Conservation (phyloP, 257 asterid species). For the Solanum tacnaense region DNA sequence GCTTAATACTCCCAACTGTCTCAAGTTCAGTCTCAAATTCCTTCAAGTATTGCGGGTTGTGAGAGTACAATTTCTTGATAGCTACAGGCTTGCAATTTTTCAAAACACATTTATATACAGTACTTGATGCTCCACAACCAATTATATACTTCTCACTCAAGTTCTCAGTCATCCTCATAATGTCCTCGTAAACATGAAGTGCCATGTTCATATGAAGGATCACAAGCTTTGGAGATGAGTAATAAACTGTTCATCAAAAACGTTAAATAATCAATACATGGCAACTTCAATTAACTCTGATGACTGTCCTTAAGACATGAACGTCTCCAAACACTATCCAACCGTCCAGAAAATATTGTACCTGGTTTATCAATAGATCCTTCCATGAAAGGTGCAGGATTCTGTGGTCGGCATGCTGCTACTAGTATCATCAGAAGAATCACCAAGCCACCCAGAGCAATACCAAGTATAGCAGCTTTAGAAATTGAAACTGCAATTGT, state of each 20-base stretch:
- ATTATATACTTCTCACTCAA: conserved; percentile 74
- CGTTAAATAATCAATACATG: not conserved
- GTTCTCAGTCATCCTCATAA: conserved; percentile 94
- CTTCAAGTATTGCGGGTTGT: conserved; percentile 64
- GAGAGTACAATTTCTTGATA: conserved; percentile 73
- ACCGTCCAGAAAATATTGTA: not conserved
- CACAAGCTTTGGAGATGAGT: conserved; percentile 79
- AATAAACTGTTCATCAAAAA: conserved; percentile 30
- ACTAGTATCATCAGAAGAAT: conserved; percentile 72
- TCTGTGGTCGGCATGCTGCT: conserved; percentile 74
- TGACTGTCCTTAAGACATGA: not conserved
- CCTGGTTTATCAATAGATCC: conserved; percentile 83
- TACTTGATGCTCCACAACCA: conserved; percentile 91
- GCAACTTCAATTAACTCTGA: not conserved
- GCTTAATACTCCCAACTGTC: conserved; percentile 88
- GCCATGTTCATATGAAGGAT: conserved; percentile 98
- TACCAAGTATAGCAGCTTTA: conserved; percentile 94
- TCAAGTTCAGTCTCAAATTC: conserved; percentile 88
- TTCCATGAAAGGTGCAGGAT: conserved; percentile 43
- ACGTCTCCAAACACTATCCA: not conserved
- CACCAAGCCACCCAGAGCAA: conserved; percentile 73
- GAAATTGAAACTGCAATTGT: conserved; percentile 50
- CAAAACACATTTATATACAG: conserved; percentile 82
- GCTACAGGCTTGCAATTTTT: conserved; percentile 94
- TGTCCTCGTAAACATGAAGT: conserved; percentile 87